Evolutionary conservation across 2,329 filamentous ascomycete species (phyloP).

Genomic region (Phyllachora maydis): DNA sequence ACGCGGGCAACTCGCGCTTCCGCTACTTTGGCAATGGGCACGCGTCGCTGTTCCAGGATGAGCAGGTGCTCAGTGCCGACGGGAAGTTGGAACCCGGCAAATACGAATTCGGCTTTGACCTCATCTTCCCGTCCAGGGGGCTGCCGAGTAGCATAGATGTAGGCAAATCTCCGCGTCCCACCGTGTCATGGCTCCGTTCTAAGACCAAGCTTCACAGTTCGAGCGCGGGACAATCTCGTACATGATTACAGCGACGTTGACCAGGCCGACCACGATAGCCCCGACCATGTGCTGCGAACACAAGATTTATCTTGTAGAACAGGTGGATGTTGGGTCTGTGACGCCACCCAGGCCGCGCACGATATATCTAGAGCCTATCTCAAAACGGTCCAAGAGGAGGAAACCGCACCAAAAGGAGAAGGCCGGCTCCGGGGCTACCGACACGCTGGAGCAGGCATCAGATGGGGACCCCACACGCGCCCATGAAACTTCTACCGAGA

Average conservation of each 20-base stretch:
- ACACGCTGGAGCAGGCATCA: constrained; percentile 14
- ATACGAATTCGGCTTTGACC: constrained; percentile 49
- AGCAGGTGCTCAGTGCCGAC: constrained; percentile 60
- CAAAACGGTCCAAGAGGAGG: constrained; percentile 45
- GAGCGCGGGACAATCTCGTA: constrained; percentile 88
- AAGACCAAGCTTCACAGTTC: constrained; percentile 39
- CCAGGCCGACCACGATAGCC: constrained; percentile 68
- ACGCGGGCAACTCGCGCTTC: constrained; percentile 13
- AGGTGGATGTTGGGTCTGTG: constrained; percentile 65
- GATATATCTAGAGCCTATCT: constrained; percentile 74
- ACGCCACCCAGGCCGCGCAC: constrained; percentile 56
- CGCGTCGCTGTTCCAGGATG: constrained; percentile 66
- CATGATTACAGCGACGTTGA: constrained; percentile 74
- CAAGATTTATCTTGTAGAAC: constrained; percentile 61
- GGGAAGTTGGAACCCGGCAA: constrained; percentile 52
- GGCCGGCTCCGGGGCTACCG: constrained; percentile 12
- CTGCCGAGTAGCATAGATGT: constrained; percentile 92
- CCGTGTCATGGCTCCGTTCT: constrained; percentile 1
- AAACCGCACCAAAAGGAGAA: constrained; percentile 25
- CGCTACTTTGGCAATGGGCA: constrained; percentile 58
- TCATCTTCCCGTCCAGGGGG: constrained; percentile 11
- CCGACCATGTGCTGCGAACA: constrained; percentile 63
- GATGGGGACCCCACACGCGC: constrained; percentile 16
- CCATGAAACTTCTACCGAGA: constrained; percentile 17
- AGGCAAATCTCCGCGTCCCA: constrained; percentile 15